Percentiles rank a stretch among this genome's conserved stretches.
These are phyloP conservation scores for Peribolospora baueri DNA, from an alignment of 768 basidiomycete genomes.

Conservation along the genomic window DNA sequence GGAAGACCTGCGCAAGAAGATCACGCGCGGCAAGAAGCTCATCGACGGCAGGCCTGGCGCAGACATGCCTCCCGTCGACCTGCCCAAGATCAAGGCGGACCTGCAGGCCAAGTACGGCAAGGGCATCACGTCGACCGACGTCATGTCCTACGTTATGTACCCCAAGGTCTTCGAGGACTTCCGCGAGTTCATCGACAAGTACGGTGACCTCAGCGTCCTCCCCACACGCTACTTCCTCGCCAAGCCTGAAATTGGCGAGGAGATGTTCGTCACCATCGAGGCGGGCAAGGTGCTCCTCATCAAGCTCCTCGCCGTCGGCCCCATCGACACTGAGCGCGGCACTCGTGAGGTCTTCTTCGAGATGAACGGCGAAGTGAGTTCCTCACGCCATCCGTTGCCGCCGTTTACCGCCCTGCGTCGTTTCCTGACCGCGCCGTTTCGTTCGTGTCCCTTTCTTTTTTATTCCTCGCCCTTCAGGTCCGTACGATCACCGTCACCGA, in stretches of 20 bases:
- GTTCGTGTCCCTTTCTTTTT: not conserved
- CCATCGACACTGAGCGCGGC: conserved; percentile 71
- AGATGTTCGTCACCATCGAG: conserved; percentile 37
- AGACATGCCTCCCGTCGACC: conserved; percentile 64
- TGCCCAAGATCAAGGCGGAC: conserved; percentile 78
- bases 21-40: conserved; percentile 80
- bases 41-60: conserved; percentile 85
- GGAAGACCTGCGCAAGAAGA: conserved; percentile 67
- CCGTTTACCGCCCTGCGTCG: not conserved
- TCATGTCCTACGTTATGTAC: conserved; percentile 92
- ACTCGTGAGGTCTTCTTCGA: conserved; percentile 97
- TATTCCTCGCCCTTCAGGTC: conserved; percentile 29
- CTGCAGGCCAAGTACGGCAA: conserved; percentile 82
- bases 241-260: conserved; percentile 72
- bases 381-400: not conserved
- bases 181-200: conserved; percentile 80
- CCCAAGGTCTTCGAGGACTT: conserved; percentile 78
- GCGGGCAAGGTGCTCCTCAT: conserved; percentile 92
- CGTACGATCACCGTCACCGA: conserved; percentile 91
- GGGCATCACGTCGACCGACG: conserved; percentile 78
- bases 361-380: conserved; percentile 69
- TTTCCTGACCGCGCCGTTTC: not conserved
- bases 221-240: conserved; percentile 95
- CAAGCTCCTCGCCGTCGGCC: conserved; percentile 81
- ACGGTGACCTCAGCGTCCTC: conserved; percentile 37